These are phyloP conservation scores for Tephrocybe sp. DNA, from an alignment of 768 basidiomycete genomes.

Conservation along the genomic window DNA sequence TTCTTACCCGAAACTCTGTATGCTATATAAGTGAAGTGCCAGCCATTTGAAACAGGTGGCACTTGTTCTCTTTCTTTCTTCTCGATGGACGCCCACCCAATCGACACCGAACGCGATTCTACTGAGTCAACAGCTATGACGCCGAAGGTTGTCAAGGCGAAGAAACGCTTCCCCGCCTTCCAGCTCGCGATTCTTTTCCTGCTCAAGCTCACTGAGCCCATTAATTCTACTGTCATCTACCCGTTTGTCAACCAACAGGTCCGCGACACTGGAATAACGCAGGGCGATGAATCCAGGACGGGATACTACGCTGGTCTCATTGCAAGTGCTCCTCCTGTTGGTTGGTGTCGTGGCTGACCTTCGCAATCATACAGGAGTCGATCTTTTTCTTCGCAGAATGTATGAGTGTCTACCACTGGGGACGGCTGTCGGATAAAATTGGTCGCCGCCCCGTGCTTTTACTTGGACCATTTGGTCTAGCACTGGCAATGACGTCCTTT, in stretches of 20 bases:
- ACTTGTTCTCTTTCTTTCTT: not conserved
- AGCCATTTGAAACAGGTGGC: not conserved
- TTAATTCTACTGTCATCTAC: slow-evolving; percentile 35
- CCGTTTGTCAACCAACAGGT: slow-evolving; percentile 44
- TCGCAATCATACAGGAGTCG: slow-evolving; percentile 29
- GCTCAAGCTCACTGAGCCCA: slow-evolving; percentile 30
- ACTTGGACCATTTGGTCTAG: slow-evolving; percentile 30
- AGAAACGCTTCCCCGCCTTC: slow-evolving; percentile 15
- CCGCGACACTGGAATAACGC: slow-evolving; percentile 37
- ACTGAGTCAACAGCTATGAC: not conserved
- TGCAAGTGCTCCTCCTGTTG: slow-evolving; percentile 21
- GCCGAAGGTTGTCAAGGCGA: not conserved
- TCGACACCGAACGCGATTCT: slow-evolving; percentile 2
- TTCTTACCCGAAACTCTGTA: not conserved
- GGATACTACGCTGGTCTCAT: slow-evolving; percentile 49
- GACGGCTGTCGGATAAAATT: slow-evolving; percentile 33
- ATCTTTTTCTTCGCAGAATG: slow-evolving; percentile 34
- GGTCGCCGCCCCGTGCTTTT: slow-evolving; percentile 33
- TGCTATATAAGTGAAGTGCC: not conserved
- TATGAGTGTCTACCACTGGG: slow-evolving; percentile 31
- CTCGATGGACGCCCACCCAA: slow-evolving; percentile 6
- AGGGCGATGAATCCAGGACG: slow-evolving; percentile 36
- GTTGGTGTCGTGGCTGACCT: not conserved
- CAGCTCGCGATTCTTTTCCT: slow-evolving; percentile 33
- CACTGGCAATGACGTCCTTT: slow-evolving; percentile 29